These are phyloP conservation scores for Boletus subluridellus DNA, from an alignment of 1,284 basidiomycete genomes.

Conservation along the genomic window DNA sequence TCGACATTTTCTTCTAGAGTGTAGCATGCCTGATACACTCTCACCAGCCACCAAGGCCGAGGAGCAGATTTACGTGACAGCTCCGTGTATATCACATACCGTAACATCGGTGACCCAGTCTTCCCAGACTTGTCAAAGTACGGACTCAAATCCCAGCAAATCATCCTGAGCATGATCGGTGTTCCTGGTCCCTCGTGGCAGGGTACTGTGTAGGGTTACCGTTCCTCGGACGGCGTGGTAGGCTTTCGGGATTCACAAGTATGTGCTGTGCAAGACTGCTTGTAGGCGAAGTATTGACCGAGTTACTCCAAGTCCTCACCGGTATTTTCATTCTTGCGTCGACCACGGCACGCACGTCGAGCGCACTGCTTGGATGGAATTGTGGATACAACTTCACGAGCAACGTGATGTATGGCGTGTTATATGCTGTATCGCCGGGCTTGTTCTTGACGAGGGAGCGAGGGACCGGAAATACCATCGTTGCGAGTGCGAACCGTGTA, in stretches of 20 bases:
- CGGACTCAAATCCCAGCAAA: conserved; percentile 43
- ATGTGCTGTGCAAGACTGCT: conserved; percentile 10
- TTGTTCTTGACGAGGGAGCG: conserved; percentile 72
- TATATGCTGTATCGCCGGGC: conserved; percentile 70
- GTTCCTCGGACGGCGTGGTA: conserved; percentile 58
- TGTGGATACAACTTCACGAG: conserved; percentile 62
- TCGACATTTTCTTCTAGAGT: neutral
- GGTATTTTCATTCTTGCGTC: conserved; percentile 70
- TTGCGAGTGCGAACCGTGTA: conserved; percentile 52
- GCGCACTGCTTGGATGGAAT: conserved; percentile 67
- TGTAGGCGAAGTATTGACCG: neutral
- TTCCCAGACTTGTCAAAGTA: neutral
- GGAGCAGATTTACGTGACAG: too few species aligned
- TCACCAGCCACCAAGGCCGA: too few species aligned
- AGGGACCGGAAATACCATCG: conserved; percentile 61
- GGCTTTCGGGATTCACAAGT: conserved; percentile 58
- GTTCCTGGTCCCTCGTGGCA: conserved; percentile 61
- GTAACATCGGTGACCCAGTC: conserved; percentile 47
- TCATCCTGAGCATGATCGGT: conserved; percentile 65
- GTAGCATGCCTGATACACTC: too few species aligned
- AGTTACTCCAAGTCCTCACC: conserved; percentile 48
- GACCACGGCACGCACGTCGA: conserved; percentile 64
- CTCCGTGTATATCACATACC: conserved; percentile 56
- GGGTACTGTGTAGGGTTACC: conserved; percentile 61
- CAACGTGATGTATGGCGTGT: conserved; percentile 75